Evolutionary conservation across 257 asterid species (phyloP), one percentile per base, ranked within the genome.

Genomic region (Solanum neorickii): DNA sequence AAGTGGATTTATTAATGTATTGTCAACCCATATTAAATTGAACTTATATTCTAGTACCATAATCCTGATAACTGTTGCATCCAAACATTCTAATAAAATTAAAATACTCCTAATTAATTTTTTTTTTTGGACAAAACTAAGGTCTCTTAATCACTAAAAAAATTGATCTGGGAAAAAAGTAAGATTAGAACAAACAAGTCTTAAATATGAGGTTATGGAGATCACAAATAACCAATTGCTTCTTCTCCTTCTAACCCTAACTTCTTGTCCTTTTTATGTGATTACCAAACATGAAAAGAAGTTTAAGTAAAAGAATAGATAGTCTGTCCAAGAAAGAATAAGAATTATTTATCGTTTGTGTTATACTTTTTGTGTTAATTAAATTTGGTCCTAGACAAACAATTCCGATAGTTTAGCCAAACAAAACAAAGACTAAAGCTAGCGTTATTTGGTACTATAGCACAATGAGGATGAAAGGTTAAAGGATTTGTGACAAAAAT

Each of bases 151-250:
- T 87, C 52, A 87, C 4, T 27, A 25, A 87, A 91, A 35, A 74
- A 78, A 73, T 42, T 89, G 91, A 86, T 68, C 31, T 42, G 90
- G 87, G 8, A 60, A 7, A 74, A 91, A 87, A 84, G 88, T 86
- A 86, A 87, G 84, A 8, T 60, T 31, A 13, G 87, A 87, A 65
- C 16, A 12, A 75, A 75, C 56, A 76, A 16, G 9, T n/a, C 20
- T 21, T 75, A 29, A 20, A 41, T 76, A 76, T 76, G 35, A 41
- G 33, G 37, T 13, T 29, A 23, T 41, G 20, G 52, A 46, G 52
- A 46, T 4, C 16, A 46, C 6, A 46, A 46, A 27, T 29, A 75
- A 27, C 35, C 83, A 41, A 47, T 14, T 23, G 23, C 65, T 56
- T 18, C 39, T 56, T 56, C 11, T 56, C 23, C 10, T 56, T 47